phyloP scores from a whole-genome alignment of 2,329 filamentous ascomycete genomes.

The Aspergillus eucalypticola region DNA sequence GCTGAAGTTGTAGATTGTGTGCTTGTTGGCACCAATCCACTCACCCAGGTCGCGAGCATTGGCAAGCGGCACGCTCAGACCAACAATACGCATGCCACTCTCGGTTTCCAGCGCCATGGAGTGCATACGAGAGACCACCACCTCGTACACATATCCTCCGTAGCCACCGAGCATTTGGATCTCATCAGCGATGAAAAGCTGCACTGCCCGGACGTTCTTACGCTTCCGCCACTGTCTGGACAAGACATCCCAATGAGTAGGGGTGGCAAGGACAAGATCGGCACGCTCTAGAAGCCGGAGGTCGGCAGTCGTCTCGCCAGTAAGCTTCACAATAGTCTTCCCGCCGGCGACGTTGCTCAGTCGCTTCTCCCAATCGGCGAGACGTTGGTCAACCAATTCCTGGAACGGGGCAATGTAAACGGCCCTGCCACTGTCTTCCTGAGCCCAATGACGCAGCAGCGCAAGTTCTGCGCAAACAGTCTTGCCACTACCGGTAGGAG shows the following conservation, averaged over 20 bases:
- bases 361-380: constrained; percentile 82
- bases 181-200: constrained; percentile 92
- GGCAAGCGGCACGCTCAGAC: constrained; percentile 84
- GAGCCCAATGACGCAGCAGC: constrained; percentile 82
- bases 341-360: constrained; percentile 72
- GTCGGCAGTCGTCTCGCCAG: constrained; percentile 87
- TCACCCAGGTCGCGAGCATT: constrained; percentile 94
- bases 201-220: constrained; percentile 89
- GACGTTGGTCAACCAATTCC: constrained; percentile 79
- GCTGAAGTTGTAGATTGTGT: constrained; percentile 98
- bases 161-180: constrained; percentile 88
- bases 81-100: constrained; percentile 80
- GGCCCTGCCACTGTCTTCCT: constrained; percentile 69
- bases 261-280: constrained; percentile 89
- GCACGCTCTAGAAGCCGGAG: constrained; percentile 83
- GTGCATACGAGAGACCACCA: constrained; percentile 96
- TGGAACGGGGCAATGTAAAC: constrained; percentile 96
- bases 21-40: constrained; percentile 97
- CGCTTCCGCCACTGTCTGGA: constrained; percentile 95
- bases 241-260: constrained; percentile 91
- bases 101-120: constrained; percentile 89
- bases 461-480: constrained; percentile 96
- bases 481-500: constrained; percentile 94
- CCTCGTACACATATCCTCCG: constrained; percentile 88
- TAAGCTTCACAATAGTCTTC: constrained; percentile 89